Base-by-base conservation (phyloP, 2,329 filamentous ascomycete species). In the Colletotrichum shisoi region DNA sequence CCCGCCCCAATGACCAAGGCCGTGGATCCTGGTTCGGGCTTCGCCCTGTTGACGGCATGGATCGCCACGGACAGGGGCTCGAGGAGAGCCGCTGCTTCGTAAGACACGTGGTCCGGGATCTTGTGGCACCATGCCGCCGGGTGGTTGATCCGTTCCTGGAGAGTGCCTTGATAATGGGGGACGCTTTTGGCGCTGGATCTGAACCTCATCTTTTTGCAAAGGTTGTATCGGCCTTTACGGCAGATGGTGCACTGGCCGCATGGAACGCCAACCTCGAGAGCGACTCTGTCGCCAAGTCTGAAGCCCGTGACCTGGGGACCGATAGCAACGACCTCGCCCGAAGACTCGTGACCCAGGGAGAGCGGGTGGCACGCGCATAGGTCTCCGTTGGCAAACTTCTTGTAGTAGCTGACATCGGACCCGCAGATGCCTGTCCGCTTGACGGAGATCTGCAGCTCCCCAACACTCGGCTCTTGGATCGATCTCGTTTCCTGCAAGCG, bases 351-450 rank as follows among this genome's bases (percentile, higher is more conserved):
- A n/a, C 86, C 86, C 3, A 91, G 82, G 5, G 87, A 89, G 39
- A 91, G 79, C 34, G 89, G 89, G 68, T 85, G 83, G 70, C 86
- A 88, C 53, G 87, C 87, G 71, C 88, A 88, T 57, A 91, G 83
- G 76, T 90, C 88, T 52, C 89, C 89, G 73, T 91, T 91, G 77
- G 87, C 87, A 73, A 90, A 90, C 73, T 90, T 89, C 75, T 86
- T 89, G 80, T 89, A 91, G 77, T 91, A 91, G 60, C 87, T 87
- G 61, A 90, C 85, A 76, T 91, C 89, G 8, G 87, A 90, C 63
- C 89, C 89, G 75, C 89, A 91, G 72, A 91, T 87, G 44, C 89
- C 88, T 27, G 89, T 91, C 7, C 85, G 83, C 72, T 85, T 85
- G 75, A 91, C 82, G 71, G 86, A 82, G 72, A 91, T 83, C 76